Base-by-base conservation (phyloP, 148 eudicot species). In the Tetragonia tetragonoides region DNA sequence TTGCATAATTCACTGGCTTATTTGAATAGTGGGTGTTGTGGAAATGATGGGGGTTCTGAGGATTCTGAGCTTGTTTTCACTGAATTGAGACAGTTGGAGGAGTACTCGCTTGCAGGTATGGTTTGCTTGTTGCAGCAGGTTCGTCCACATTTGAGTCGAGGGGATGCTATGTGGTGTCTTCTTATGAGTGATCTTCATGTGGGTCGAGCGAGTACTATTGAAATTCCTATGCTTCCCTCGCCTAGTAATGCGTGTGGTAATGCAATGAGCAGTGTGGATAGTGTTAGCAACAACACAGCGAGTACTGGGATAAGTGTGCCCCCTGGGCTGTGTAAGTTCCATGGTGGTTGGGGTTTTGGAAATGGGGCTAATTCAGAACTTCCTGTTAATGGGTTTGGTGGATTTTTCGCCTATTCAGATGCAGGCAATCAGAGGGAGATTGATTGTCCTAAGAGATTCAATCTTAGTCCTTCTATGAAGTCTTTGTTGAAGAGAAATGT, bases 141-240 rank as follows among this genome's bases (percentile, higher is more conserved):
- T 34, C 91, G 89, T 73, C 97, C 97, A 0, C 90, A 95, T 77
- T 84, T 95, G 90, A 93, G 88, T 78, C 88, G 85, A 80, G 99
- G 96, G 37, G 99, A 93, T 81, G 97, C 99, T 20, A 90, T 95
- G 99, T 95, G 99, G 99, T 95, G 99, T 82, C 93, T 95, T 61
- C 82, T 95, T 60, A 91, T 93, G 96, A 93, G 97, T 81, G 97
- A 95, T 85, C 94, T 95, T 46, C 94, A 95, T 84, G 97, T 93
- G 66, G 97, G 94, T 40, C 84, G 93, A 17, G 99, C 99, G 18
- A 88, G 97, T 77, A 87, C 90, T 77, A 93, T 95, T 86, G 99
- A 95, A 11, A 87, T 89, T 70, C 97, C 99, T 1, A 75, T 88
- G 84, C 76, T 86, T 80, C 88, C 93, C 8, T 80, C 92, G 0